These are phyloP conservation scores for Wickerhamomyces ciferrii DNA, from an alignment of 805 yeast genomes.

Conservation along the genomic window DNA sequence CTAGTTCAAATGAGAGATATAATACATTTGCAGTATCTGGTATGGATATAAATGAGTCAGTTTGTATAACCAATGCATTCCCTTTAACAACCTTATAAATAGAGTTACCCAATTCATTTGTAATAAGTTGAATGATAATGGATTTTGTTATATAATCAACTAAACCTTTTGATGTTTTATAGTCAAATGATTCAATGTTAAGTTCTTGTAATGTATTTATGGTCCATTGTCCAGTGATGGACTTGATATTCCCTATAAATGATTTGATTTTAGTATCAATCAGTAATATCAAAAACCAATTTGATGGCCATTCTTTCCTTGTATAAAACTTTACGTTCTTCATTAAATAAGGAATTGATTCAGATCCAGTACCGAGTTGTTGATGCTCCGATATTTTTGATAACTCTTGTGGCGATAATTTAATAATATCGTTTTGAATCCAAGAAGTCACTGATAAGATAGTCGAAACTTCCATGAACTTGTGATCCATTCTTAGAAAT, in stretches of 20 bases:
- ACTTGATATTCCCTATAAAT: constrained; percentile 28
- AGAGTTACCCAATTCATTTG: constrained; percentile 8
- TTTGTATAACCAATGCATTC: constrained; percentile 25
- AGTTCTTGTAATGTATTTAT: constrained; percentile 6
- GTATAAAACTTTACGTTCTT: constrained; percentile 28
- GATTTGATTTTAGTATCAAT: constrained; percentile 23
- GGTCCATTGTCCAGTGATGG: constrained; percentile 17
- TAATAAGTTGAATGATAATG: constrained; percentile 13
- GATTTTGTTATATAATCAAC: constrained; percentile 12
- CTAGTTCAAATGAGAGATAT: constrained; percentile 23
- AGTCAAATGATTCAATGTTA: constrained; percentile 16
- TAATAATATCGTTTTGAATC: constrained; percentile 54
- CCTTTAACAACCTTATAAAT: constrained; percentile 5
- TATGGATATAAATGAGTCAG: constrained; percentile 29
- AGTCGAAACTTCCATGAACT: constrained; percentile 41
- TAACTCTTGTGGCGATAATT: constrained; percentile 43
- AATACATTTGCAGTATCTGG: constrained; percentile 30
- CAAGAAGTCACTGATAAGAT: constrained; percentile 64
- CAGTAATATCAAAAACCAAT: constrained; percentile 33
- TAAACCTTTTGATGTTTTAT: constrained; percentile 15
- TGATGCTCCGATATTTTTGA: constrained; percentile 17
- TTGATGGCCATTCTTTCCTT: constrained; percentile 28
- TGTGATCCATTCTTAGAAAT: constrained; percentile 11
- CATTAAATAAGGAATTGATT: not conserved
- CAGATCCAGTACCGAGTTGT: not conserved